Evolutionary conservation across 371 early-diverging fungal genomes (phyloP).

Genomic region (Mortierella sp.): DNA sequence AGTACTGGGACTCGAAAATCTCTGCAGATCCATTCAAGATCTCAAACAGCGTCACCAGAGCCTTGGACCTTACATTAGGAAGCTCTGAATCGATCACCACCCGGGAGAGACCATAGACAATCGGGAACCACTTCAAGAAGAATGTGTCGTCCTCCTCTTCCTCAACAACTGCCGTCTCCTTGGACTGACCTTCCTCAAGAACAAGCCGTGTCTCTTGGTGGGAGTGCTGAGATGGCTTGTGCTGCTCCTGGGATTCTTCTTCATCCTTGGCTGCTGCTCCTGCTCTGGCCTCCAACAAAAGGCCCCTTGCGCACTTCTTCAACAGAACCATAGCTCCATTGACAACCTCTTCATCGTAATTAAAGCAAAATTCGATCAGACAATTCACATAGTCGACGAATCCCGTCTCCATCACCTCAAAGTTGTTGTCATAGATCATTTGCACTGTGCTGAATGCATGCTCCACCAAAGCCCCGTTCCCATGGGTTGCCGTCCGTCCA

Average conservation of each 20-base stretch:
- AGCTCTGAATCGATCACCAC: constrained; percentile 83
- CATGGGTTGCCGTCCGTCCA: constrained; percentile 57
- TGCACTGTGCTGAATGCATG: constrained; percentile 63
- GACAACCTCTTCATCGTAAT: constrained; percentile 67
- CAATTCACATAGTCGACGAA: constrained; percentile 75
- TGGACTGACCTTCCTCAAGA: constrained; percentile 50
- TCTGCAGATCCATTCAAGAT: constrained; percentile 74
- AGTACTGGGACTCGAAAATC: constrained; percentile 73
- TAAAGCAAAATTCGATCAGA: constrained; percentile 73
- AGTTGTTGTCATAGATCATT: constrained; percentile 64
- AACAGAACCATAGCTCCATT: constrained; percentile 66
- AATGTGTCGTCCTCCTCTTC: constrained; percentile 68
- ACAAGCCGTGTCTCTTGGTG: constrained; percentile 28
- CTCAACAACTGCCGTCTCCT: constrained; percentile 34
- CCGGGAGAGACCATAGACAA: constrained; percentile 82
- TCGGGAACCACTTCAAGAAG: constrained; percentile 82
- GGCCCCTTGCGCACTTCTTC: constrained; percentile 61
- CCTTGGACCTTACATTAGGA: constrained; percentile 81
- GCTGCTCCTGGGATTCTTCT: background rate
- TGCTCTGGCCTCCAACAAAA: constrained; percentile 50
- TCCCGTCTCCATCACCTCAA: constrained; percentile 65
- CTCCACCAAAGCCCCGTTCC: constrained; percentile 61
- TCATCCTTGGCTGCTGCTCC: constrained; percentile 37
- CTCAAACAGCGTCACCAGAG: constrained; percentile 80
- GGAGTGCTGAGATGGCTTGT: constrained; percentile 21